Evolutionary conservation across 345 rosid genomes (phyloP).

Genomic region (Trapa bicornis): DNA sequence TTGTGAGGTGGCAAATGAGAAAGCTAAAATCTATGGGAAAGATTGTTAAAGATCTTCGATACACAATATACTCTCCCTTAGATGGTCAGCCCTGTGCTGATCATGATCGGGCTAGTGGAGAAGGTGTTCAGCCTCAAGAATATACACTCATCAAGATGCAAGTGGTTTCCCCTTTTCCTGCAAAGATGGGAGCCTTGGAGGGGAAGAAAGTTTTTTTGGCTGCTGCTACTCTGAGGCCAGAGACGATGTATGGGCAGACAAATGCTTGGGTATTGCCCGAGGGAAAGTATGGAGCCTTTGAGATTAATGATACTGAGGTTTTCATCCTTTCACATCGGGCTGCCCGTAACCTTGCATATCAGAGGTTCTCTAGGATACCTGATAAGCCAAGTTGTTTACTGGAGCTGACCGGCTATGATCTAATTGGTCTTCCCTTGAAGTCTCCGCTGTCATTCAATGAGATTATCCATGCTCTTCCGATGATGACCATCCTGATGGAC

Average conservation of each 20-base stretch:
- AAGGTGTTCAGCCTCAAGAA: slow-evolving; percentile 96
- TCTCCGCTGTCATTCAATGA: slow-evolving; percentile 63
- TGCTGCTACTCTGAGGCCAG: slow-evolving; percentile 91
- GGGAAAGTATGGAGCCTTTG: slow-evolving; percentile 90
- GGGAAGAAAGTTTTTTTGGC: slow-evolving; percentile 69
- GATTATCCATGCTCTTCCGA: slow-evolving; percentile 80
- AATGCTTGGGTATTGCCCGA: slow-evolving; percentile 95
- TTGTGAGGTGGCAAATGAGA: slow-evolving; percentile 90
- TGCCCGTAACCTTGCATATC: slow-evolving; percentile 84
- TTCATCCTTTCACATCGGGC: slow-evolving; percentile 65
- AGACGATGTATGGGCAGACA: slow-evolving; percentile 96
- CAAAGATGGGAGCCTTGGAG: slow-evolving; percentile 49
- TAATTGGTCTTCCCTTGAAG: slow-evolving; percentile 70
- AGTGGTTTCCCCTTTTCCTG: slow-evolving; percentile 53
- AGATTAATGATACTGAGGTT: slow-evolving; percentile 65
- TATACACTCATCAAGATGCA: slow-evolving; percentile 89
- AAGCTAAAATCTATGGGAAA: slow-evolving; percentile 79
- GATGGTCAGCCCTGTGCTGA: slow-evolving; percentile 97
- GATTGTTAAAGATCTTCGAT: slow-evolving; percentile 71
- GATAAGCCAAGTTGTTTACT: slow-evolving; percentile 67
- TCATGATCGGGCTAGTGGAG: slow-evolving; percentile 90
- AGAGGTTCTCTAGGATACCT: slow-evolving; percentile 56
- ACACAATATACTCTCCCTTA: slow-evolving; percentile 73
- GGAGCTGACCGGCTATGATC: slow-evolving; percentile 72
- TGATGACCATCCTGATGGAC: slow-evolving; percentile 83